phyloP scores from a whole-genome alignment of 495 filamentous ascomycete genomes.

The Aspergillus haitiensis region DNA sequence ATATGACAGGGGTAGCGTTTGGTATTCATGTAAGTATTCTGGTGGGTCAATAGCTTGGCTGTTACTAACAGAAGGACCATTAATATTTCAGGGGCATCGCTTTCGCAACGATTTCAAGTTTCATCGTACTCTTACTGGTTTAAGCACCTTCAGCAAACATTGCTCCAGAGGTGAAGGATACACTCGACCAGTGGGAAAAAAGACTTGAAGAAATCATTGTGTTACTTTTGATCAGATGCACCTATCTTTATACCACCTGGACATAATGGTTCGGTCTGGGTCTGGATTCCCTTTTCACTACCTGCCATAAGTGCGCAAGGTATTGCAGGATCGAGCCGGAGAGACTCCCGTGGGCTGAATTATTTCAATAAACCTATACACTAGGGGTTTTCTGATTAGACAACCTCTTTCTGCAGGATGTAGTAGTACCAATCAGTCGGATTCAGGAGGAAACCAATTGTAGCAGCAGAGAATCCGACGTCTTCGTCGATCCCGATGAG shows the following conservation, averaged over 20 bases:
- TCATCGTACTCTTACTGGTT: background rate
- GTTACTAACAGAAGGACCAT: background rate
- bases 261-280: background rate
- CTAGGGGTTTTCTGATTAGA: background rate
- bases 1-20: background rate
- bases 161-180: background rate
- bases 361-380: too few relatives aligned
- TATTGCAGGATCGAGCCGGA: background rate
- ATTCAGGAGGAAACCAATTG: background rate
- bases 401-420: background rate
- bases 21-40: background rate
- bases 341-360: too few relatives aligned
- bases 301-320: background rate
- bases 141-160: background rate
- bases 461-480: too few relatives aligned
- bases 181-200: background rate
- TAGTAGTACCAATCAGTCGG: background rate
- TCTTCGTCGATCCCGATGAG: background rate
- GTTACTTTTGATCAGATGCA: background rate
- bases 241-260: background rate
- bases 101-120: background rate
- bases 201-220: background rate
- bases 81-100: background rate
- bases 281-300: background rate
- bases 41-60: background rate